Evolutionary conservation across 768 basidiomycete genomes (phyloP), one percentile per base, ranked within the genome.

Genomic region (Cubamyces sp.): DNA sequence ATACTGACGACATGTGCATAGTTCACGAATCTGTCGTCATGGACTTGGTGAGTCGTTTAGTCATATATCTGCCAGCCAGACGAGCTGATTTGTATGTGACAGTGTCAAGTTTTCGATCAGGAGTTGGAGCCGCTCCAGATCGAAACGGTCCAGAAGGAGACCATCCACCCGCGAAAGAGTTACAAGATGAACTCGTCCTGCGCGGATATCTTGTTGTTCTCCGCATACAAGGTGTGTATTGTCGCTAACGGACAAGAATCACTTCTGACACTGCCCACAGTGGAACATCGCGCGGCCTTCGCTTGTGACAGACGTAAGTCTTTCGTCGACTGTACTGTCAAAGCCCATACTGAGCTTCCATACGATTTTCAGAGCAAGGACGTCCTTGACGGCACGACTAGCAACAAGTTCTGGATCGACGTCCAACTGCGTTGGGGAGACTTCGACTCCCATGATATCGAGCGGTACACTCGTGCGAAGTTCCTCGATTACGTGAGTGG

Each of bases 101-200:
- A 88, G 86, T 97, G 96, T 79, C 96, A 98, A 84, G 96, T 98
- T 21, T 97, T 99, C 70, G 97, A 99, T 77, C 96, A 98, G 76
- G 97, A 99, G 71, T 82, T 99, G 37, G 97, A 99, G 74, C 96
- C 97, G 3, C 78, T 99, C 16, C 95, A 98, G 68, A 99, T 99
- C 69, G 97, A 98, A 81, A 98, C 96, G 0, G 97, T 99, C 0
- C 97, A 98, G 76, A 99, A 99, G 77, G 97, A 99, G 77, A 98
- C 97, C 0, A 99, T 99, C 64, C 97, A 97, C 75, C 96, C 96
- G 69, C 92, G 96, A 78, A 98, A 98, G 83, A 97, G 94, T 82
- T 99, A 99, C 86, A 99, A 99, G 86, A 98, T 99, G 97, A 99
- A 99, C 78, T 97, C 95, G 8, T 96, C 95, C n/a, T 98, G 96